Conservation (phyloP, 2,329 filamentous ascomycete species). For the Botrytis sinoallii region DNA sequence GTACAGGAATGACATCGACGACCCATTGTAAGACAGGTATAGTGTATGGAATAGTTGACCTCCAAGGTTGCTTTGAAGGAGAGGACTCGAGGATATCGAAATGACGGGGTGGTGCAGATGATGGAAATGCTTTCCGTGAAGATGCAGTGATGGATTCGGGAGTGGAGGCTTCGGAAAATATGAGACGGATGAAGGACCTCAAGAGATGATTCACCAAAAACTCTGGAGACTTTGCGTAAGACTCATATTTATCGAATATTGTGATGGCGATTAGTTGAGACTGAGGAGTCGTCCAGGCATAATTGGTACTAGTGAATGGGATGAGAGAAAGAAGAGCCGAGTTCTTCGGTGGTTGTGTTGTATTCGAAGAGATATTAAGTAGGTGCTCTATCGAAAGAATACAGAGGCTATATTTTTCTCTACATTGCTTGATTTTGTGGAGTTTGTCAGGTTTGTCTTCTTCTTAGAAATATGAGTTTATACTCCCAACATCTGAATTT, state of each 20-base stretch:
- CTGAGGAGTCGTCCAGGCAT: conserved; percentile 42
- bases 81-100: conserved; percentile 42
- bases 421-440: conserved; percentile 17
- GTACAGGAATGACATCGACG: conserved; percentile 49
- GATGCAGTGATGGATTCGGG: conserved; percentile 53
- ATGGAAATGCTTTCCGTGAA: conserved; percentile 53
- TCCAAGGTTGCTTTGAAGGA: conserved; percentile 56
- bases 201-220: conserved; percentile 59
- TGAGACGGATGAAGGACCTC: conserved; percentile 59
- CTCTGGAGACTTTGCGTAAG: conserved; percentile 21
- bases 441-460: neutral
- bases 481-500: neutral
- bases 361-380: neutral
- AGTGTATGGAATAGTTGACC: conserved; percentile 49
- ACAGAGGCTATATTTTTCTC: conserved; percentile 24
- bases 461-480: neutral
- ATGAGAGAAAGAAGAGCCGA: conserved; percentile 38
- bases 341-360: neutral
- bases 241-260: conserved; percentile 37
- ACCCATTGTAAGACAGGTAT: conserved; percentile 61
- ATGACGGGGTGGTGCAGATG: conserved; percentile 41
- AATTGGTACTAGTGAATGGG: conserved; percentile 36
- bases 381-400: conserved; percentile 23
- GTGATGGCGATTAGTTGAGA: conserved; percentile 36
- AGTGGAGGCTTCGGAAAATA: conserved; percentile 57